These are phyloP conservation scores for Ascoidea rubescens DNA, from an alignment of 805 yeast genomes.

Conservation along the genomic window DNA sequence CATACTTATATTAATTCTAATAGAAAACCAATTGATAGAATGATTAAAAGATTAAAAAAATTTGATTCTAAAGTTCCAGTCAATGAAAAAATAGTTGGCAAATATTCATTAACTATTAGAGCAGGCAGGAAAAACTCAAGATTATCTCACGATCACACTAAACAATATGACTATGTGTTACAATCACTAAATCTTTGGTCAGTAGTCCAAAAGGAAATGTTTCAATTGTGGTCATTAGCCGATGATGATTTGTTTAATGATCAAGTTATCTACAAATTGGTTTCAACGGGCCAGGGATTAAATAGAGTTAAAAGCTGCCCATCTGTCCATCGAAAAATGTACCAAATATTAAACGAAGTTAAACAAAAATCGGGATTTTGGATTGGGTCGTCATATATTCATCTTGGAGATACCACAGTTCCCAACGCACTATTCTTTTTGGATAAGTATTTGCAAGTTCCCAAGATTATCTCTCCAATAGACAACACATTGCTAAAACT, in stretches of 20 bases:
- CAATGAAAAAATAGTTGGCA: slow-evolving; percentile 11
- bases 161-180: slow-evolving; percentile 61
- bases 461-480: slow-evolving; percentile 61
- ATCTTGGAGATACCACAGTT: slow-evolving; percentile 72
- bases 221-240: slow-evolving; percentile 62
- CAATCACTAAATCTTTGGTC: slow-evolving; percentile 72
- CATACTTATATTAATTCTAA: slow-evolving; percentile 60
- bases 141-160: slow-evolving; percentile 56
- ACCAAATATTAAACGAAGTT: slow-evolving; percentile 49
- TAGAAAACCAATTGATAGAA: slow-evolving; percentile 50
- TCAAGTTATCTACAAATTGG: slow-evolving; percentile 34
- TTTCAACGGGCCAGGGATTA: slow-evolving; percentile 72
- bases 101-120: slow-evolving; percentile 44
- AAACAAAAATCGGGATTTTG: slow-evolving; percentile 49
- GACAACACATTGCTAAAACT: slow-evolving; percentile 43
- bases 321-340: slow-evolving; percentile 53
- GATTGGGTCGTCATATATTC: slow-evolving; percentile 75
- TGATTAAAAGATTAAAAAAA: slow-evolving; percentile 35
- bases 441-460: slow-evolving; percentile 72
- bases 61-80: slow-evolving; percentile 31
- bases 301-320: slow-evolving; percentile 71
- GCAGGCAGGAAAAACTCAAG: slow-evolving; percentile 60
- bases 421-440: slow-evolving; percentile 72
- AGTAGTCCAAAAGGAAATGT: slow-evolving; percentile 64
- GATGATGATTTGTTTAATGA: slow-evolving; percentile 57